These are phyloP conservation scores for Vitis rotundifolia DNA, from an alignment of 164 flowering plant genomes.

Conservation along the genomic window DNA sequence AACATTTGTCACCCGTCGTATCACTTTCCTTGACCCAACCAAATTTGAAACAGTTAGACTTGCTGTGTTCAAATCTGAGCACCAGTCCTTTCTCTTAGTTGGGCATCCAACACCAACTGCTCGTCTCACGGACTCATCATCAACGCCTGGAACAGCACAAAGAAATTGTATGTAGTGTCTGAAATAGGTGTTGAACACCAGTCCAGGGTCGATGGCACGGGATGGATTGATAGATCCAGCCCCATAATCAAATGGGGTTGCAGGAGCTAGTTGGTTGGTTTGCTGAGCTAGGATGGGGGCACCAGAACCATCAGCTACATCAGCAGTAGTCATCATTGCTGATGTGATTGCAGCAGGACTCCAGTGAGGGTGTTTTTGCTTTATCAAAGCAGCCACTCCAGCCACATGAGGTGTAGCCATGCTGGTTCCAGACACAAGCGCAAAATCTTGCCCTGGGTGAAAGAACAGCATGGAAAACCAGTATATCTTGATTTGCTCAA, in stretches of 20 bases:
- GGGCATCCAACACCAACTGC: slow-evolving; percentile 52
- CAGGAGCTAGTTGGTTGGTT: slow-evolving; percentile 22
- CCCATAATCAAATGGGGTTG: slow-evolving; percentile 50
- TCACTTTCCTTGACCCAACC: slow-evolving; percentile 51
- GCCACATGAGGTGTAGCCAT: slow-evolving; percentile 72
- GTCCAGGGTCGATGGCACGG: slow-evolving; percentile 52
- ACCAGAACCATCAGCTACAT: slow-evolving; percentile 32
- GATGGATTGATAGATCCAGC: slow-evolving; percentile 40
- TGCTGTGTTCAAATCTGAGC: slow-evolving; percentile 55
- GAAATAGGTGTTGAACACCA: slow-evolving; percentile 41
- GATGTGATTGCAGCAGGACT: slow-evolving; percentile 56
- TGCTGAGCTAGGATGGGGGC: slow-evolving; percentile 45
- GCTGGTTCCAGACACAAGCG: slow-evolving; percentile 61
- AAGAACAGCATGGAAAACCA: not conserved
- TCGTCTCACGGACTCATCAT: slow-evolving; percentile 44
- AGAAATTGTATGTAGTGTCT: slow-evolving; percentile 47
- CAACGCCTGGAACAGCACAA: slow-evolving; percentile 59
- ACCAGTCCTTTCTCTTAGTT: slow-evolving; percentile 28
- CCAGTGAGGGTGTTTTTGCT: slow-evolving; percentile 58
- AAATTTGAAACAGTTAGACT: slow-evolving; percentile 50
- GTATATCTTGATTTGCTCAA: not conserved
- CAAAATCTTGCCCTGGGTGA: slow-evolving; percentile 47
- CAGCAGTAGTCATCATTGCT: slow-evolving; percentile 60
- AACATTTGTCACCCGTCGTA: slow-evolving; percentile 44
- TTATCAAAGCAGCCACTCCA: slow-evolving; percentile 59